phyloP scores from a whole-genome alignment of 352 stramenopile species.

The Pythium pyrilobum region DNA sequence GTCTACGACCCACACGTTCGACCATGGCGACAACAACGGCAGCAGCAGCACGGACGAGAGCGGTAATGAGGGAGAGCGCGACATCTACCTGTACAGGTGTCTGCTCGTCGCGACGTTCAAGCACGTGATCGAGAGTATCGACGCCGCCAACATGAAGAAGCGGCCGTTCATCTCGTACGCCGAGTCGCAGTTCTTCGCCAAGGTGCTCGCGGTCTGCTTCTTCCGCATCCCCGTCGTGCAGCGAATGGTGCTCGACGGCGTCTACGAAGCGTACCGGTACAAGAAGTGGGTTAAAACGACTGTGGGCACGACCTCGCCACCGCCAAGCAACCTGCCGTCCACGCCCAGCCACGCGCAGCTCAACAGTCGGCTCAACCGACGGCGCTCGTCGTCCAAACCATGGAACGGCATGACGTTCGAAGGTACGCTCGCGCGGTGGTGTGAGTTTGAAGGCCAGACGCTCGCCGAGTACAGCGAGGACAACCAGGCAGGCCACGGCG shows the following conservation, averaged over 20 bases:
- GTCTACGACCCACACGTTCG: slow-evolving; percentile 9
- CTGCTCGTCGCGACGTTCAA: slow-evolving; percentile 75
- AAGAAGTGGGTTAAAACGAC: slow-evolving; percentile 45
- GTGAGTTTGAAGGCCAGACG: slow-evolving; percentile 41
- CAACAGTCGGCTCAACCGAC: slow-evolving; percentile 19
- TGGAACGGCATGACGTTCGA: slow-evolving; percentile 53
- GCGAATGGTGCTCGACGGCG: slow-evolving; percentile 40
- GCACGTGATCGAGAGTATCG: slow-evolving; percentile 58
- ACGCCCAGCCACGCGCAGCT: slow-evolving; percentile 20
- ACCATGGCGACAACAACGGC: slow-evolving; percentile 7
- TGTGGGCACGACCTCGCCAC: slow-evolving; percentile 5
- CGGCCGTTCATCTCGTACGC: slow-evolving; percentile 49
- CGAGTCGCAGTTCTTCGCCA: slow-evolving; percentile 62
- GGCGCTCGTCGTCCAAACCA: slow-evolving; percentile 34
- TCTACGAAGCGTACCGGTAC: slow-evolving; percentile 42
- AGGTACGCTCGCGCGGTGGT: slow-evolving; percentile 49
- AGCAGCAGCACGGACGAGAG: slow-evolving; percentile 10
- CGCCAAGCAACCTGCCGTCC: slow-evolving; percentile 3
- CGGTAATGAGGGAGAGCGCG: slow-evolving; percentile 36
- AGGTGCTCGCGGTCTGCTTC: slow-evolving; percentile 64
- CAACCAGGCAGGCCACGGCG: slow-evolving; percentile 3
- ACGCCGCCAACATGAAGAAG: slow-evolving; percentile 31
- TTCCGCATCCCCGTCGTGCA: slow-evolving; percentile 57
- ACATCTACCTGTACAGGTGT: slow-evolving; percentile 62
- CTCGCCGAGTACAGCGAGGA: slow-evolving; percentile 28